Evolutionary conservation across 805 yeast species (phyloP).

Genomic region (Barnettozyma sp.): DNA sequence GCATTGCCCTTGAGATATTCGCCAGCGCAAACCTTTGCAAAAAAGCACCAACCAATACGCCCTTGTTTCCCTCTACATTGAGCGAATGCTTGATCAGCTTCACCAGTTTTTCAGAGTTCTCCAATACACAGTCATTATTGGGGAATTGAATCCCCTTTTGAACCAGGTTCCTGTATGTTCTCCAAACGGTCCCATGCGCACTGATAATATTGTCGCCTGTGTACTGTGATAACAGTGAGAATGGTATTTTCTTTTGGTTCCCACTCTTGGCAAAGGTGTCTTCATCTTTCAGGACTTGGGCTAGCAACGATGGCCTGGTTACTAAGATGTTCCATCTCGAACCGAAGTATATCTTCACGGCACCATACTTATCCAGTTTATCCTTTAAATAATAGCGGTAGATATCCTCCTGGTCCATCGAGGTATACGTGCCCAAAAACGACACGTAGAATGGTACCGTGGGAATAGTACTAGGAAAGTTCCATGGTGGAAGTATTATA

Average conservation of each 20-base stretch:
- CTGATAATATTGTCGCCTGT: constrained; percentile 58
- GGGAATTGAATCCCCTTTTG: constrained; percentile 47
- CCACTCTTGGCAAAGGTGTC: constrained; percentile 51
- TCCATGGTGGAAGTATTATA: constrained; percentile 37
- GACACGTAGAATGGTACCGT: constrained; percentile 57
- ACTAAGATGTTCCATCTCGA: constrained; percentile 56
- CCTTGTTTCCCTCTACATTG: constrained; percentile 1
- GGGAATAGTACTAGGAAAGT: constrained; percentile 48
- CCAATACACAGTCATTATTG: constrained; percentile 30
- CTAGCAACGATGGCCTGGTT: constrained; percentile 39
- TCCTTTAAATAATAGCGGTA: constrained; percentile 36
- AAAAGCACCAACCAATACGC: constrained; percentile 30
- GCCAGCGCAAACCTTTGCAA: constrained; percentile 42
- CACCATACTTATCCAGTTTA: constrained; percentile 45
- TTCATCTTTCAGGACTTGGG: constrained; percentile 42
- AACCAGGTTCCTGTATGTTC: constrained; percentile 36
- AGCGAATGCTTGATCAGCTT: constrained; percentile 21
- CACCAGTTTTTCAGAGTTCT: constrained; percentile 34
- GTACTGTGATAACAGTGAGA: constrained; percentile 45
- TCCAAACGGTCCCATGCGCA: constrained; percentile 50
- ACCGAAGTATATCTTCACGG: constrained; percentile 53
- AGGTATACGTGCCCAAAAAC: constrained; percentile 37
- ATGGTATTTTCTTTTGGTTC: constrained; percentile 50
- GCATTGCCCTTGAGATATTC: constrained; percentile 42
- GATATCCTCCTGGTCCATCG: constrained; percentile 43